Evolutionary conservation across 2,329 filamentous ascomycete species (phyloP).

Genomic region (Colletotrichum echinochloae): DNA sequence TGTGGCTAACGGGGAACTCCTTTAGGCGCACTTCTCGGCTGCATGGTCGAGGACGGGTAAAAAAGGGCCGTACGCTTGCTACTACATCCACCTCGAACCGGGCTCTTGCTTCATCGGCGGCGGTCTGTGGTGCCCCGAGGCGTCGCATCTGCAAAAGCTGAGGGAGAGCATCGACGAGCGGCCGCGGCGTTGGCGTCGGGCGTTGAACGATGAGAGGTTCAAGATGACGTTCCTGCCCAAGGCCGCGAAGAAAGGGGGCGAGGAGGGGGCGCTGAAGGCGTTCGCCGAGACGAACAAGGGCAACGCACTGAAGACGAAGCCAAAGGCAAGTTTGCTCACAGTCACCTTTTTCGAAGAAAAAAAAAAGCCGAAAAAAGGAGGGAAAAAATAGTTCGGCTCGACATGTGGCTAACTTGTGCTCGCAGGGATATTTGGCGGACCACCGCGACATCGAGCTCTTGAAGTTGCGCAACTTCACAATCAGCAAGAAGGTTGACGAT

Average conservation of each 20-base stretch:
- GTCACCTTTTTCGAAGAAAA: neutral
- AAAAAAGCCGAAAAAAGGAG: neutral
- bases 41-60: conserved; percentile 89
- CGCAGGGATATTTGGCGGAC: conserved; percentile 77
- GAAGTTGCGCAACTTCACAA: conserved; percentile 82
- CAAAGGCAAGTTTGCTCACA: conserved; percentile 73
- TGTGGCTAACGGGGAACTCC: neutral
- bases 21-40: conserved; percentile 84
- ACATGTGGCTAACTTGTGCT: neutral
- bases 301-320: conserved; percentile 85
- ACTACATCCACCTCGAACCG: conserved; percentile 88
- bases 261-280: conserved; percentile 71
- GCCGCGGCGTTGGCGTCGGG: conserved; percentile 75
- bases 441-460: conserved; percentile 85
- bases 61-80: conserved; percentile 88
- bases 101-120: conserved; percentile 79
- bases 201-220: conserved; percentile 72
- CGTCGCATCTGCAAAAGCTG: conserved; percentile 72
- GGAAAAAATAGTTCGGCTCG: too few species aligned
- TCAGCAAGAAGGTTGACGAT: conserved; percentile 76
- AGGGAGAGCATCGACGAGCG: conserved; percentile 81
- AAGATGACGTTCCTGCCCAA: conserved; percentile 70
- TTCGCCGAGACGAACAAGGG: conserved; percentile 78
- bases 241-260: conserved; percentile 61
- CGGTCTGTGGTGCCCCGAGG: conserved; percentile 84